These are phyloP conservation scores for Puccinellia tenuiflora DNA, from an alignment of 176 grass and related monocot species.

Conservation along the genomic window DNA sequence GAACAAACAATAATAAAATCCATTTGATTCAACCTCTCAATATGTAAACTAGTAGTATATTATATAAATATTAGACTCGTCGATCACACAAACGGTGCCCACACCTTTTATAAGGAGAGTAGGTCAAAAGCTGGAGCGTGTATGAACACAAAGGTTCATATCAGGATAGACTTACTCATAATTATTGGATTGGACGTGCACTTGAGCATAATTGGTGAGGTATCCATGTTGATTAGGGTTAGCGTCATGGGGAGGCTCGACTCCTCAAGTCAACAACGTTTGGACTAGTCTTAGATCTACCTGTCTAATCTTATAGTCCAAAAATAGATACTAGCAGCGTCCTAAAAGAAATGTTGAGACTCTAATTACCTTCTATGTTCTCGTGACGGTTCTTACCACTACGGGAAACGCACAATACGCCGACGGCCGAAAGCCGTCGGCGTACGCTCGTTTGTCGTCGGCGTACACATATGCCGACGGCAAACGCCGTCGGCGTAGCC, in stretches of 20 bases:
- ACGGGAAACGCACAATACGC: no score
- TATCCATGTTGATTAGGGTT: background rate
- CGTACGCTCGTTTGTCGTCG: no score
- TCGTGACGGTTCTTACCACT: no score
- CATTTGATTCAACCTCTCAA: background rate
- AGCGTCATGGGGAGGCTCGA: background rate
- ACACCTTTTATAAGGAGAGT: background rate
- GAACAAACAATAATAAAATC: background rate
- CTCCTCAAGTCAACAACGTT: background rate
- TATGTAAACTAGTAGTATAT: background rate
- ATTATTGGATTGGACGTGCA: background rate
- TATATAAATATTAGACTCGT: background rate
- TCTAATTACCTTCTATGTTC: no score
- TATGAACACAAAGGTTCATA: background rate
- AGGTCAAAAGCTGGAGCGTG: background rate
- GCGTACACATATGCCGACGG: no score
- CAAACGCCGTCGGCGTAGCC: no score
- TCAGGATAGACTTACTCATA: background rate
- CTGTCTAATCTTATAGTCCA: no score
- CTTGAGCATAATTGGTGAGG: background rate
- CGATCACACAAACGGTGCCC: background rate
- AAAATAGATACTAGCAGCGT: no score
- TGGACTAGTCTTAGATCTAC: no score
- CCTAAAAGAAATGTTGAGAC: no score
- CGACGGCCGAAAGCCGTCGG: no score